phyloP scores from a whole-genome alignment of 257 asterid species.

The Fraxinus cuspidata region DNA sequence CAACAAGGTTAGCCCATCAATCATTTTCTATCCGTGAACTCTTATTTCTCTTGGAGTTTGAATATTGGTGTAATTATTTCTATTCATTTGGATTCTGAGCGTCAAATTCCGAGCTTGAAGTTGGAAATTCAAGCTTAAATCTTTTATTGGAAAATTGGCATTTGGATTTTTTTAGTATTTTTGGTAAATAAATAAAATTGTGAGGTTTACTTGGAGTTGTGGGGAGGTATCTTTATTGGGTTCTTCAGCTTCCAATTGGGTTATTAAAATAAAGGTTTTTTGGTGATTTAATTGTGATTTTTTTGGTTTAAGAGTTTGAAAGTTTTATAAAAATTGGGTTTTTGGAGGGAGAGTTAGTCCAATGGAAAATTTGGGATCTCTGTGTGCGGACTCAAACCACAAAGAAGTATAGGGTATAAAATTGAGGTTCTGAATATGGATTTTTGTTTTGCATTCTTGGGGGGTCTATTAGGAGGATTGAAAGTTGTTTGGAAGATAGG shows the following conservation, averaged over 20 bases:
- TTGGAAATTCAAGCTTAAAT: constrained; percentile 48
- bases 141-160: constrained; percentile 40
- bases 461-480: constrained; percentile 30
- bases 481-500: constrained; percentile 32
- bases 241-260: constrained; percentile 22
- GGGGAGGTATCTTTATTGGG: constrained; percentile 34
- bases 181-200: constrained; percentile 30
- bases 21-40: constrained; percentile 24
- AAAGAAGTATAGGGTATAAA: constrained; percentile 19
- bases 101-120: constrained; percentile 44
- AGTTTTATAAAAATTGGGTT: constrained; percentile 39
- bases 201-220: constrained; percentile 42
- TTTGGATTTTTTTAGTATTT: constrained; percentile 44
- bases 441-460: constrained; percentile 32
- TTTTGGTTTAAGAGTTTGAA: constrained; percentile 28
- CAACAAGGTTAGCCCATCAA: constrained; percentile 55
- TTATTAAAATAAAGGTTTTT: constrained; percentile 30
- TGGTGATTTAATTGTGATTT: constrained; percentile 24
- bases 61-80: constrained; percentile 36
- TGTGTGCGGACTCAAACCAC: constrained; percentile 36
- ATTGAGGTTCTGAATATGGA: constrained; percentile 40
- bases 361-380: constrained; percentile 51
- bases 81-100: constrained; percentile 38
- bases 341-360: constrained; percentile 67
- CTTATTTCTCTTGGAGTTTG: constrained; percentile 35